Evolutionary conservation across 208 protist species (phyloP).

Genomic region (Trichomonas vaginalis): DNA sequence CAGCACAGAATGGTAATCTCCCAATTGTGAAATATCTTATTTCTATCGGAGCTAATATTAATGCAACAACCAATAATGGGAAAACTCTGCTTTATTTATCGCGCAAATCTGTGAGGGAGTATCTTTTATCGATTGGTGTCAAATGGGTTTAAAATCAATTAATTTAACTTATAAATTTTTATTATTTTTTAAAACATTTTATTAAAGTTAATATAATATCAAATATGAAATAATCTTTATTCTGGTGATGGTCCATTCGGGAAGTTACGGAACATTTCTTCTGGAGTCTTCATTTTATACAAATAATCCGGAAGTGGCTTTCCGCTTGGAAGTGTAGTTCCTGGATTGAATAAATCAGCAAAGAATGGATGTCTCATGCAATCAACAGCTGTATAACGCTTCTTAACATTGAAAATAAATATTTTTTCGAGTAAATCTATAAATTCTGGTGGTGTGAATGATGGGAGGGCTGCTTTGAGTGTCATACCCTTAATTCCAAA

Average conservation of each 20-base stretch:
- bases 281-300: background rate
- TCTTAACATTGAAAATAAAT: background rate
- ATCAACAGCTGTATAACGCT: background rate
- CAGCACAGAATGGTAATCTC: too few species aligned
- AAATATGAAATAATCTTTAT: too few species aligned
- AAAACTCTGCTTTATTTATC: too few species aligned
- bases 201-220: too few species aligned
- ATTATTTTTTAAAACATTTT: too few species aligned
- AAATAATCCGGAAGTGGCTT: background rate
- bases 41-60: too few species aligned
- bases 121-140: too few species aligned
- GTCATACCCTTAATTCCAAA: background rate
- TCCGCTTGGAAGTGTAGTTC: background rate
- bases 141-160: too few species aligned
- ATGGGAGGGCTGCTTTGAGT: background rate
- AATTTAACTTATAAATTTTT: too few species aligned
- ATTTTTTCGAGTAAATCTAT: background rate
- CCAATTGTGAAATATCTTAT: too few species aligned
- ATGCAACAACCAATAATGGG: too few species aligned
- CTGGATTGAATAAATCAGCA: background rate
- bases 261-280: background rate
- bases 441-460: background rate
- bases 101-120: too few species aligned
- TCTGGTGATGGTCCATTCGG: background rate
- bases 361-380: conserved; percentile 15